phyloP scores from a whole-genome alignment of 2,329 filamentous ascomycete genomes.

The Colletotrichum kahawae region DNA sequence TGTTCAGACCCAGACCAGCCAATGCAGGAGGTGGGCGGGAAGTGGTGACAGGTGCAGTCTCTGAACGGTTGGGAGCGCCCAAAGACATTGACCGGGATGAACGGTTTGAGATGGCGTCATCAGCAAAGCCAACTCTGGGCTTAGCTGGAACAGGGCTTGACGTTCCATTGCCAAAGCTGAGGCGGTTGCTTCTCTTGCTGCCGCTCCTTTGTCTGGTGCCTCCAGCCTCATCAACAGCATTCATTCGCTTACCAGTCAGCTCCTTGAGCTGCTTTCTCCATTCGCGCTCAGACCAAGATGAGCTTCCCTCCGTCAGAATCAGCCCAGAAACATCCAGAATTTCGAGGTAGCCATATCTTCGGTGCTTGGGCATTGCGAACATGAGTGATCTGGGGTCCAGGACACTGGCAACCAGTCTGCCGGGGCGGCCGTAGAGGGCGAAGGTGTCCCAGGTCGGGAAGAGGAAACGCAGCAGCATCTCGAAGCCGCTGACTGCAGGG shows the following conservation, averaged over 20 bases:
- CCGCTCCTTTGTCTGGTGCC: constrained; percentile 52
- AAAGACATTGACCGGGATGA: constrained; percentile 59
- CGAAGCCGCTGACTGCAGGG: constrained; percentile 91
- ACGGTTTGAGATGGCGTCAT: constrained; percentile 53
- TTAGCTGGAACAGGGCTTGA: constrained; percentile 33
- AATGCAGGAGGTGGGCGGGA: constrained; percentile 39
- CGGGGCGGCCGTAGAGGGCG: constrained; percentile 86
- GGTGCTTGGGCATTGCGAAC: constrained; percentile 95
- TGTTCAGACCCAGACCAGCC: constrained; percentile 30
- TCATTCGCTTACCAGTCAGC: constrained; percentile 80
- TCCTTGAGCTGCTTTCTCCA: constrained; percentile 93
- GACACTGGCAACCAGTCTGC: constrained; percentile 83
- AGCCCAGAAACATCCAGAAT: constrained; percentile 82
- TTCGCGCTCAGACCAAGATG: constrained; percentile 81
- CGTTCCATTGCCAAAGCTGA: constrained; percentile 54
- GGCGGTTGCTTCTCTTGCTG: constrained; percentile 62
- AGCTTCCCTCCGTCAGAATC: constrained; percentile 79
- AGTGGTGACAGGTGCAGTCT: constrained; percentile 53
- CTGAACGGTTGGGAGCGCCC: constrained; percentile 47
- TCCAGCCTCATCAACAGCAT: constrained; percentile 50
- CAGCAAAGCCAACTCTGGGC: constrained; percentile 62
- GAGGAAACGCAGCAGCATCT: constrained; percentile 91
- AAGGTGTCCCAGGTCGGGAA: constrained; percentile 96
- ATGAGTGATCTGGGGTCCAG: constrained; percentile 89
- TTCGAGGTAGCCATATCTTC: constrained; percentile 89